Evolutionary conservation across 2,329 filamentous ascomycete genomes (phyloP).

Genomic region (Trichophyton mentagrophytes): DNA sequence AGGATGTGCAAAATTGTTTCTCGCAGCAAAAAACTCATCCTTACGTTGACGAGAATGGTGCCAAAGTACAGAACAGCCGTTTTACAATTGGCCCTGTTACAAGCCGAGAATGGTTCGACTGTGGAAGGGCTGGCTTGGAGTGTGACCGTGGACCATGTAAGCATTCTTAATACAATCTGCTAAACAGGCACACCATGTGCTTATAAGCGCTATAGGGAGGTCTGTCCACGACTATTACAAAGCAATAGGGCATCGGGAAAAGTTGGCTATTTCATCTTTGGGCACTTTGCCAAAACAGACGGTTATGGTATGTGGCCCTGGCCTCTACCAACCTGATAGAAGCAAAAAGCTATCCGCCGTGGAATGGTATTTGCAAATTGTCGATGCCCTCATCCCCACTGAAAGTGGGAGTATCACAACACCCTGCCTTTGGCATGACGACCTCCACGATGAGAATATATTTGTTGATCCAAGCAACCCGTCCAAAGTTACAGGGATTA

Average conservation of each 20-base stretch:
- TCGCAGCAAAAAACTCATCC: neutral
- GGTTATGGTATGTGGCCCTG: conserved; percentile 8
- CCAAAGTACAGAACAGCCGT: conserved; percentile 6
- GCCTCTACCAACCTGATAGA: conserved; percentile 4
- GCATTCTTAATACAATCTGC: neutral
- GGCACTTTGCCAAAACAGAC: conserved; percentile 6
- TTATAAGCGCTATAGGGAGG: conserved; percentile 3
- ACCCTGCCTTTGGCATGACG: conserved; percentile 19
- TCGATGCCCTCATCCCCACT: conserved; percentile 2
- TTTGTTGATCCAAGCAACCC: conserved; percentile 21
- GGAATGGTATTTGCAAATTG: conserved; percentile 3
- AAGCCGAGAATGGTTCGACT: conserved; percentile 20
- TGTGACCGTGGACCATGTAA: conserved; percentile 12
- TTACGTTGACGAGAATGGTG: neutral
- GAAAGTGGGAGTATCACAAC: conserved; percentile 2
- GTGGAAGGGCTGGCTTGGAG: conserved; percentile 3
- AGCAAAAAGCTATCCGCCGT: conserved; percentile 2
- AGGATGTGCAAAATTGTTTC: neutral
- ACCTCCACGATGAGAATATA: conserved; percentile 23
- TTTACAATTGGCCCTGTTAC: conserved; percentile 20
- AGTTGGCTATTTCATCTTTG: conserved; percentile 4
- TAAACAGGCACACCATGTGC: neutral
- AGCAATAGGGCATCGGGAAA: conserved; percentile 1
- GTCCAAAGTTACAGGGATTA: conserved; percentile 20
- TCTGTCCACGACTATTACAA: conserved; percentile 4